phyloP scores from a whole-genome alignment of 1,139 yeast genomes.

The Diutina sp. region DNA sequence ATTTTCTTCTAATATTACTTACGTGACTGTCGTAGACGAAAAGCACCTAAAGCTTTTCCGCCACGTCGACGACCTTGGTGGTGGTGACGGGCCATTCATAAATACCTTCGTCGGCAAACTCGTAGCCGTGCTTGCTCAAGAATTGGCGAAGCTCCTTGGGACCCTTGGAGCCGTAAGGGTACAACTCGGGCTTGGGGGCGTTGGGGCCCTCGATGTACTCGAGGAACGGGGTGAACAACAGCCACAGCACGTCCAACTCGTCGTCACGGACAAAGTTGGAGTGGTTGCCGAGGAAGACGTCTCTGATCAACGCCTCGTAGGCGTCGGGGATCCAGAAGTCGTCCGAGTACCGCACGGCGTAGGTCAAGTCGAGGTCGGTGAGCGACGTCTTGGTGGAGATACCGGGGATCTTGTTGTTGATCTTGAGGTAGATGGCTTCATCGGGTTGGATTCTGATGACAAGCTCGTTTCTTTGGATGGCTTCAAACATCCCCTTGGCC shows the following conservation, averaged over 20 bases:
- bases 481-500: conserved; percentile 67
- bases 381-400: conserved; percentile 67
- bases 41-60: background rate
- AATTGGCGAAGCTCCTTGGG: conserved; percentile 56
- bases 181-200: conserved; percentile 50
- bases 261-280: conserved; percentile 97
- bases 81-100: conserved; percentile 80
- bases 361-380: conserved; percentile 85
- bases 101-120: conserved; percentile 40
- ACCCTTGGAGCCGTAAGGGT: conserved; percentile 89
- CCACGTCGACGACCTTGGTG: conserved; percentile 21
- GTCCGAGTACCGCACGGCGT: conserved; percentile 62
- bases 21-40: background rate
- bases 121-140: conserved; percentile 58
- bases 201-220: conserved; percentile 60
- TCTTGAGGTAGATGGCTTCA: conserved; percentile 85
- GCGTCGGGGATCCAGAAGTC: conserved; percentile 97
- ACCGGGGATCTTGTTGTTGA: conserved; percentile 91
- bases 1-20: too few relatives aligned
- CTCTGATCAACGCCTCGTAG: conserved; percentile 89
- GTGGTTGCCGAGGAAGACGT: conserved; percentile 84
- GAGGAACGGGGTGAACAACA: conserved; percentile 81
- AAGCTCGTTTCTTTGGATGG: conserved; percentile 82
- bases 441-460: conserved; percentile 91
- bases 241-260: conserved; percentile 91